Base-by-base conservation (phyloP, 2,329 filamentous ascomycete species). In the Colletotrichum cereale region DNA sequence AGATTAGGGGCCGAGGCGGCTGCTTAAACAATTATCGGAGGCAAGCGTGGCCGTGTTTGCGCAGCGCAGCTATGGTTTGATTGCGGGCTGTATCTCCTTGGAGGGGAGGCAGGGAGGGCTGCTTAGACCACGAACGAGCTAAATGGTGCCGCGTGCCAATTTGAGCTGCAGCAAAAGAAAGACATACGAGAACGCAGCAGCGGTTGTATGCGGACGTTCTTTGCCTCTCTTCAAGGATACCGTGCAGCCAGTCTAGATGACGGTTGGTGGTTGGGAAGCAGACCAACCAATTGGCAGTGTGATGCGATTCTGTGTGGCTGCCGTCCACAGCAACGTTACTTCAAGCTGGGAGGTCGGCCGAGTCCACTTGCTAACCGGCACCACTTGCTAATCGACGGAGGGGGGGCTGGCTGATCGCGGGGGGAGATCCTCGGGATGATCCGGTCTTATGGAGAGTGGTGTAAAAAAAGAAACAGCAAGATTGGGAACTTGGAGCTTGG, bases 271-370 rank as follows among this genome's bases (percentile, higher is more conserved):
- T 61, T 72, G 69, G 60, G 65, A 42, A 36, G n/a, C 48, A 63
- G 55, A 44, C 44, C 53, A 44, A 42, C 34, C 42, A 56, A 68
- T 50, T 47, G 58, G 44, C 56, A 60, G 65, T 40, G 31, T 44
- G 50, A 50, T 67, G 58, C 31, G 48, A 55, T 40, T 53, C 47
- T 55, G 38, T 56, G 47, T 55, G 62, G 26, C 42, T 50, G 47
- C 53, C 40, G 48, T 56, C 36, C 44, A 47, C 31, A 34, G 69
- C 65, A 72, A 72, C 69, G 69, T 72, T 72, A 72, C 69, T 65
- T 72, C 69, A 64, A 72, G 44, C 48, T 55, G 67, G 31, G 38
- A 63, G 57, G 38, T 47, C 40, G 58, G 48, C 44, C 5, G 36
- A 55, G 58, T 40, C 53, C 42, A 47, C 38, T 72, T 24, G 31